Evolutionary conservation across 2,329 filamentous ascomycete genomes (phyloP).

Genomic region (Orbilia ellipsospora): DNA sequence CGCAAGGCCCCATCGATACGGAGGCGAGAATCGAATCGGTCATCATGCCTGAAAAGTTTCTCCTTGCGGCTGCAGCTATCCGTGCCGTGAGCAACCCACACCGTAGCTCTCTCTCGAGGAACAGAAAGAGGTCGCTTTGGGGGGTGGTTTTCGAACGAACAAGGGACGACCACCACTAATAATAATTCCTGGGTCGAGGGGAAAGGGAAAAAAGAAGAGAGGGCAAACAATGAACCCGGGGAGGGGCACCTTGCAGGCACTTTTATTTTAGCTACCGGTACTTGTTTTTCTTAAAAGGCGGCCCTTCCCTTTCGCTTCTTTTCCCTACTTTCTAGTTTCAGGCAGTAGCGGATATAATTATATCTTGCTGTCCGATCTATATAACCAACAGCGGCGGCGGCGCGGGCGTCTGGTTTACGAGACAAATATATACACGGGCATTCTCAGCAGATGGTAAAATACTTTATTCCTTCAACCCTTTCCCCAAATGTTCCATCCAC

Average conservation of each 20-base stretch:
- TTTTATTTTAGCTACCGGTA: conserved; percentile 4
- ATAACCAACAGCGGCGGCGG: too few species aligned
- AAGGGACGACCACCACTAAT: too few species aligned
- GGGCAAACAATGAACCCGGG: too few species aligned
- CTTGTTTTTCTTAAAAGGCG: not conserved
- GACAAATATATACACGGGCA: conserved; percentile 1
- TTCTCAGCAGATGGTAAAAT: too few species aligned
- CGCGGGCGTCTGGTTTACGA: conserved; percentile 18
- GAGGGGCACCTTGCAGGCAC: not conserved
- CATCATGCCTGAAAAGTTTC: not conserved
- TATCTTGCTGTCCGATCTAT: too few species aligned
- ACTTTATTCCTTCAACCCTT: too few species aligned
- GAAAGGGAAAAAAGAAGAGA: too few species aligned
- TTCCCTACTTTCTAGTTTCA: conserved; percentile 9
- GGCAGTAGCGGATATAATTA: too few species aligned
- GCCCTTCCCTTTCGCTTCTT: not conserved
- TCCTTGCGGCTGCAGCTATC: conserved; percentile 54
- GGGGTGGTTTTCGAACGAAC: too few species aligned
- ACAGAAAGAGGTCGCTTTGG: not conserved
- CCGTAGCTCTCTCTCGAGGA: not conserved
- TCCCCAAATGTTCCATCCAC: too few species aligned
- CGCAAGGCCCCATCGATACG: not conserved
- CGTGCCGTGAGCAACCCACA: conserved; percentile 35
- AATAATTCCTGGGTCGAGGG: too few species aligned
- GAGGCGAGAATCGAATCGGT: conserved; percentile 4